phyloP scores from a whole-genome alignment of 2,329 filamentous ascomycete species.

The Mycocentrospora acerina region DNA sequence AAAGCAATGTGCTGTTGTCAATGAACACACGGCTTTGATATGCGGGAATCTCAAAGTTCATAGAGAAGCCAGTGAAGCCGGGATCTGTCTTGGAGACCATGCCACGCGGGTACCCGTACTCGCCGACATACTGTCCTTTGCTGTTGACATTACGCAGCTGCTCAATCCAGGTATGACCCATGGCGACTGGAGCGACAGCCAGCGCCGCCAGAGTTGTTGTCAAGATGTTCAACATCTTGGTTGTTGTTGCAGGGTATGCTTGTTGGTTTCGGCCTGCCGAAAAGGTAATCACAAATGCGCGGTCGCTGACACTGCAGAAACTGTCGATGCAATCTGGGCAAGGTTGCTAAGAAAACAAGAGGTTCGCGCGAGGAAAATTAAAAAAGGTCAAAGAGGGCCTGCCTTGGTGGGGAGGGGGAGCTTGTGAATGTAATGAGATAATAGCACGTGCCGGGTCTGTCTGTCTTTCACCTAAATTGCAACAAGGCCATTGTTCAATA shows the following conservation, averaged over 20 bases:
- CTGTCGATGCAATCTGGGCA: no score
- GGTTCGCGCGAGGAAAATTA: constrained; percentile 5
- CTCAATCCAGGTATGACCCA: constrained; percentile 79
- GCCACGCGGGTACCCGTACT: constrained; percentile 73
- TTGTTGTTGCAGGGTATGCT: background rate
- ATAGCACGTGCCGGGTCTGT: constrained; percentile 3
- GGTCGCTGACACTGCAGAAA: constrained; percentile 3
- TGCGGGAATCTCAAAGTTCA: constrained; percentile 56
- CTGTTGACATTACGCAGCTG: constrained; percentile 68
- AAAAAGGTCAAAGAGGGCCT: constrained; percentile 4
- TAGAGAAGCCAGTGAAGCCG: constrained; percentile 61
- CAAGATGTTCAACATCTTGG: constrained; percentile 22
- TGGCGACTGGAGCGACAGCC: constrained; percentile 18
- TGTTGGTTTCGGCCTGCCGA: constrained; percentile 10
- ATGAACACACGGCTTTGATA: constrained; percentile 48
- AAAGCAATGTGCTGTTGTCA: constrained; percentile 59
- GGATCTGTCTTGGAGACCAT: constrained; percentile 61
- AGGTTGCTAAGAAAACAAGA: constrained; percentile 2
- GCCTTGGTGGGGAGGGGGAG: background rate
- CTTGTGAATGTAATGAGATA: no score
- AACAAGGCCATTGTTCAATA: constrained; percentile 33
- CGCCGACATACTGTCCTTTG: constrained; percentile 72
- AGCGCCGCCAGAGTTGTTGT: constrained; percentile 17
- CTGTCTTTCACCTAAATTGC: constrained; percentile 24
- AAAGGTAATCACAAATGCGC: constrained; percentile 6